Base-by-base conservation (phyloP, 768 basidiomycete genomes). In the Pleurotus citrinopileatus region DNA sequence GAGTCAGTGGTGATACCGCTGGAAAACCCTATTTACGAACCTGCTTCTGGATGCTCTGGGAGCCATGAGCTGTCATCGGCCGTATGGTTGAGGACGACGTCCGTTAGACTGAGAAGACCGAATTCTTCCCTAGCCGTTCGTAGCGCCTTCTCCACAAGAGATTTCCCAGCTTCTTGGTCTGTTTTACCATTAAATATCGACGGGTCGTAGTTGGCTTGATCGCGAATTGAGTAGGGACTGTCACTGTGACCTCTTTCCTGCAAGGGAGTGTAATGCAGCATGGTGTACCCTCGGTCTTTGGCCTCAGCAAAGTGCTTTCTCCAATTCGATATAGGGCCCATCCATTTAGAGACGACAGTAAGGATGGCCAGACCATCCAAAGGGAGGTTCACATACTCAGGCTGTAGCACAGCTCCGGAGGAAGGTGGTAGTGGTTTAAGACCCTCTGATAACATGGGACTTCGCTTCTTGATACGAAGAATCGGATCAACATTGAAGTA, bases 401-500 rank as follows among this genome's bases (percentile, higher is more conserved):
- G 67, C 42, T 73, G 63, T 55, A 91, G 65, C 2, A 66, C 66
- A 4, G 76, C 79, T 5, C 86, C 89, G 17, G 78, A 68, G 7
- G 70, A 64, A 17, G 82, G 73, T 5, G 81, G 70, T 5, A 91
- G 74, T 28, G 84, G 76, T 34, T 66, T 68, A 23, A 75, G 67
- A 37, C 82, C 75, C 4, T 72, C 42, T 28, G 81, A 80, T 46
- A 98, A 81, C 59, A 98, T 88, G 34, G 81, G 75, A 1, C 86
- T 76, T 32, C 96, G 87, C 3, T 82, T 75, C 60, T 87, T 91
- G 54, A 81, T 73, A 52, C 79, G 84, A 57, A 99, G 84, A 55
- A 93, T 75, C 20, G 96, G 96, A 63, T 98, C 96, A 58, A 99
- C 84, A 69, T 96, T 96, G 73, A 99, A 98, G 73, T 93, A 98